A percentile compares a stretch with the other conserved stretches of the same genome.
Conservation (phyloP, 2,329 filamentous ascomycete species). For the Ascomycota sp. region DNA sequence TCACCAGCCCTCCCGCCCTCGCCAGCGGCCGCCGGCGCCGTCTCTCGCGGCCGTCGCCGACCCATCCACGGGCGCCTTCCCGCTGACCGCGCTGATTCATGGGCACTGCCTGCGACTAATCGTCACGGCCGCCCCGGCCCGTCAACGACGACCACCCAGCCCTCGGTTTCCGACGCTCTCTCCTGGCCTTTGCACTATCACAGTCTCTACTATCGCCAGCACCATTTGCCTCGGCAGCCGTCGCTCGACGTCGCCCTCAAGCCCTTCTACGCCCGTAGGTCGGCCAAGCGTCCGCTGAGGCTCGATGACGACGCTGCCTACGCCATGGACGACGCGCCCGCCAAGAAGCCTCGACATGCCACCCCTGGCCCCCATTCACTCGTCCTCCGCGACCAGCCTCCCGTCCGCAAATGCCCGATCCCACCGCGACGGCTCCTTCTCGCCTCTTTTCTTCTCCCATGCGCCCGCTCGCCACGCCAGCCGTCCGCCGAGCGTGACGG, state of each 20-base stretch:
- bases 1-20: background rate
- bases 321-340: slow-evolving; percentile 14
- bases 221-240: background rate
- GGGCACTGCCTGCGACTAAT: slow-evolving; percentile 4
- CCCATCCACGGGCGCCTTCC: slow-evolving; percentile 3
- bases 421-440: slow-evolving; percentile 18
- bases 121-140: slow-evolving; percentile 3
- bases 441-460: slow-evolving; percentile 32
- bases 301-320: slow-evolving; percentile 5
- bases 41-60: slow-evolving; percentile 1
- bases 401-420: slow-evolving; percentile 6
- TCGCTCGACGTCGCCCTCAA: slow-evolving; percentile 1
- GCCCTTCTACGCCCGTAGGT: slow-evolving; percentile 4
- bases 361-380: slow-evolving; percentile 6
- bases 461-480: slow-evolving; percentile 15
- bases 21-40: background rate
- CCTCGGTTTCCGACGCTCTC: background rate
- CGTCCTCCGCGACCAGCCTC: slow-evolving; percentile 1
- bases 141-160: slow-evolving; percentile 1
- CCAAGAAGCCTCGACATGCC: slow-evolving; percentile 29
- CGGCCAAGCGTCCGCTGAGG: slow-evolving; percentile 9
- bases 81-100: slow-evolving; percentile 2
- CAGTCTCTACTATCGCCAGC: background rate
- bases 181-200: slow-evolving; percentile 1
- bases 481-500: slow-evolving; percentile 17